Evolutionary conservation across 495 filamentous ascomycete species (phyloP).

Genomic region (Thermochaetoides thermophila): DNA sequence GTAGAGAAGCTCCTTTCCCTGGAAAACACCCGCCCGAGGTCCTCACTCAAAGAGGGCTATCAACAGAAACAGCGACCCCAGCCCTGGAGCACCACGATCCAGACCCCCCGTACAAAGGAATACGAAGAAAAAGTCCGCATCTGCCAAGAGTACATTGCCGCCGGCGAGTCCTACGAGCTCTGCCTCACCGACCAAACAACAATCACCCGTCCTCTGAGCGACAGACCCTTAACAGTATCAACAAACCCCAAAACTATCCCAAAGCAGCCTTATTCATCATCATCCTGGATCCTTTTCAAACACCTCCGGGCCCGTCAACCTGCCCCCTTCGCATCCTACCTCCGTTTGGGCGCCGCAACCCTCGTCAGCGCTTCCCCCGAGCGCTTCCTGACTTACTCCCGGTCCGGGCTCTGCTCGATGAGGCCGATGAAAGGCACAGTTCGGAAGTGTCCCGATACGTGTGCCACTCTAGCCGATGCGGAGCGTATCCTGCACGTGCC

Average conservation of each 20-base stretch:
- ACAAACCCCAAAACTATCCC: constrained; percentile 3
- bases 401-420: constrained; percentile 43
- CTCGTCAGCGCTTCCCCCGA: constrained; percentile 82
- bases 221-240: constrained; percentile 33
- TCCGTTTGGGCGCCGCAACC: constrained; percentile 53
- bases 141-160: constrained; percentile 57
- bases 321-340: constrained; percentile 73
- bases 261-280: constrained; percentile 4
- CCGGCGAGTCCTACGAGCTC: constrained; percentile 85
- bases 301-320: constrained; percentile 59
- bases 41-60: neutral
- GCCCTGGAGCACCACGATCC: constrained; percentile 11
- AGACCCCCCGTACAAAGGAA: constrained; percentile 35
- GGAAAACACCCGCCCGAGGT: constrained; percentile 1
- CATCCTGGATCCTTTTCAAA: constrained; percentile 57
- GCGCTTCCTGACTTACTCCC: constrained; percentile 66
- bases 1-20: constrained; percentile 18
- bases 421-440: constrained; percentile 95
- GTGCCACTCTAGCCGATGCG: constrained; percentile 48
- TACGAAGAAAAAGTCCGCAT: constrained; percentile 50
- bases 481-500: constrained; percentile 52
- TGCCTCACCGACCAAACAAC: constrained; percentile 68
- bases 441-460: constrained; percentile 40
- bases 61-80: constrained; percentile 7
- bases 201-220: constrained; percentile 29